These are phyloP conservation scores for Pseudotulostoma volvatum DNA, from an alignment of 495 filamentous ascomycete species.

Conservation along the genomic window DNA sequence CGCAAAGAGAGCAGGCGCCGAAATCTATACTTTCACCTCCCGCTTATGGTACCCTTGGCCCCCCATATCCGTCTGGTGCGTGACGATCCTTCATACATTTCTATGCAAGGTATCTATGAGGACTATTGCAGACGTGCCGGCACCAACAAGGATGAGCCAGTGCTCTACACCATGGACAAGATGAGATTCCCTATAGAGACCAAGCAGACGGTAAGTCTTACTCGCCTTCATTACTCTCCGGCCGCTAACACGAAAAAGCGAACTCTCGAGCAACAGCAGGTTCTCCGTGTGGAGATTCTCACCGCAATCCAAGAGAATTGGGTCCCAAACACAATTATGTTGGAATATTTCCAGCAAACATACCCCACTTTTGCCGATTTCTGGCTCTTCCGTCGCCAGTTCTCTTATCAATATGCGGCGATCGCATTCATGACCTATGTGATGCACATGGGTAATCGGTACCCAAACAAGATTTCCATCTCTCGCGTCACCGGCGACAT, in stretches of 20 bases:
- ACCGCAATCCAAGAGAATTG: conserved; percentile 80
- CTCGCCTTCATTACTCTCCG: not conserved
- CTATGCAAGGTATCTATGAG: conserved; percentile 84
- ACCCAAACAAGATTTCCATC: conserved; percentile 86
- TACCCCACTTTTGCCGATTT: conserved; percentile 87
- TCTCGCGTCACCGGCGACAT: conserved; percentile 79
- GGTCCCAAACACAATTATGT: conserved; percentile 61
- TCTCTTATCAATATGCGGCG: conserved; percentile 89
- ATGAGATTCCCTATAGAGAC: conserved; percentile 57
- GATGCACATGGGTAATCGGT: conserved; percentile 86
- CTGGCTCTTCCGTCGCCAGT: conserved; percentile 94
- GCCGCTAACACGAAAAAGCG: conserved; percentile 30
- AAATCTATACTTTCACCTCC: conserved; percentile 89
- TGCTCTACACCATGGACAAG: conserved; percentile 88
- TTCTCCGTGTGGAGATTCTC: conserved; percentile 66
- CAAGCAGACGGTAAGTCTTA: conserved; percentile 38
- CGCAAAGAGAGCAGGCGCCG: conserved; percentile 87
- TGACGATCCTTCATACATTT: conserved; percentile 88
- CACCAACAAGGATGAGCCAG: conserved; percentile 84
- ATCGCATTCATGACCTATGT: conserved; percentile 98
- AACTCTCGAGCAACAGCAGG: conserved; percentile 47
- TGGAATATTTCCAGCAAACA: conserved; percentile 78
- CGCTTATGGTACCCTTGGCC: conserved; percentile 83
- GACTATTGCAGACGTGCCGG: conserved; percentile 79
- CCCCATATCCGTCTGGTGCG: conserved; percentile 87